Evolutionary conservation across 345 rosid genomes (phyloP).

Genomic region (Microcos paniculata): DNA sequence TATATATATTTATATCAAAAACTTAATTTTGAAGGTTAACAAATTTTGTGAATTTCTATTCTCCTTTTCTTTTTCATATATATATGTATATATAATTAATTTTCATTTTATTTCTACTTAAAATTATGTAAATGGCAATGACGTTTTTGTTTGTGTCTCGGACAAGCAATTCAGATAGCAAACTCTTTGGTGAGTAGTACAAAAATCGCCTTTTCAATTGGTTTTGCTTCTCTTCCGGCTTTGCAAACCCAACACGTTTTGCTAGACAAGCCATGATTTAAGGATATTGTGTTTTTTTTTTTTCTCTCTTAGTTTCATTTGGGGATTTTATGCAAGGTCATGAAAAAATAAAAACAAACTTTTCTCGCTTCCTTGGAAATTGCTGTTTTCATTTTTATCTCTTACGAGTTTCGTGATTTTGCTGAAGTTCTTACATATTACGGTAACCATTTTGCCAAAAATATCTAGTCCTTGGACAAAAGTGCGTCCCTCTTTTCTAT

Average conservation of each 20-base stretch:
- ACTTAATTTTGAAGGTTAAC: neutral
- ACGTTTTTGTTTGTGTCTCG: neutral
- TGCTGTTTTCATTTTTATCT: neutral
- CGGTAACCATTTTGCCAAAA: neutral
- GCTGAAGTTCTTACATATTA: neutral
- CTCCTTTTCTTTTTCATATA: too few relatives aligned
- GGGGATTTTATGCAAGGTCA: neutral
- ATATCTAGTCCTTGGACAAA: neutral
- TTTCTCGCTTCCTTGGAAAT: neutral
- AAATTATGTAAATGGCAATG: neutral
- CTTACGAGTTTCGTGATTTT: neutral
- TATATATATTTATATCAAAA: too few relatives aligned
- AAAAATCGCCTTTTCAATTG: slow-evolving; percentile 18
- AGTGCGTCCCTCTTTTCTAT: neutral
- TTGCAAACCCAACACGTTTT: neutral
- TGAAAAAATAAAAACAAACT: too few relatives aligned
- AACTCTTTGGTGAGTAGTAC: slow-evolving; percentile 13
- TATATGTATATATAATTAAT: neutral
- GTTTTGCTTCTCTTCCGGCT: neutral
- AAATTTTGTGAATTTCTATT: neutral
- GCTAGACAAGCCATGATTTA: neutral
- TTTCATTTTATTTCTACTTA: neutral
- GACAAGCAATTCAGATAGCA: neutral
- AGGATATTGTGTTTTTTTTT: too few relatives aligned
- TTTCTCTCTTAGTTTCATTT: too few relatives aligned